Conservation (phyloP, 441 rosid species). For the Pelargonium australe region DNA sequence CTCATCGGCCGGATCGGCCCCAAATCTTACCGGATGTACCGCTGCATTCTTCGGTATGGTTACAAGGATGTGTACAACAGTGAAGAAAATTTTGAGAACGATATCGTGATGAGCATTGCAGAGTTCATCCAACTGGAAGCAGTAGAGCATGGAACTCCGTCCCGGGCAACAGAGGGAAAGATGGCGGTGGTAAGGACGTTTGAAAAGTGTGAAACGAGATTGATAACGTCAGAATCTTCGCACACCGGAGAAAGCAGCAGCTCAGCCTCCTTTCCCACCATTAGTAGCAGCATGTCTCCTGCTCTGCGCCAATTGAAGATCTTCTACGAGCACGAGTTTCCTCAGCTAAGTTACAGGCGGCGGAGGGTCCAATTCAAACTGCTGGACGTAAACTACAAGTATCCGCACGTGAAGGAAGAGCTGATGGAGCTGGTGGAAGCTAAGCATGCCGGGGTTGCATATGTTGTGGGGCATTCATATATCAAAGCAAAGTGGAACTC, state of each 20-base stretch:
- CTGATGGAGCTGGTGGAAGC: slow-evolving; percentile 68
- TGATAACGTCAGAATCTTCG: slow-evolving; percentile 48
- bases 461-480: slow-evolving; percentile 80
- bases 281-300: slow-evolving; percentile 61
- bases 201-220: slow-evolving; percentile 38
- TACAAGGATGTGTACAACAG: slow-evolving; percentile 83
- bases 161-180: slow-evolving; percentile 71
- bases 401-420: slow-evolving; percentile 71
- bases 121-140: slow-evolving; percentile 97
- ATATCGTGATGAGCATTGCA: slow-evolving; percentile 76
- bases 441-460: slow-evolving; percentile 81
- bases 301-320: slow-evolving; percentile 59
- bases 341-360: slow-evolving; percentile 36
- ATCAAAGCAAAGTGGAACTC: slow-evolving; percentile 73
- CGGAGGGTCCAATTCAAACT: slow-evolving; percentile 61
- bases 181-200: slow-evolving; percentile 85
- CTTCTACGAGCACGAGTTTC: slow-evolving; percentile 55
- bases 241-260: slow-evolving; percentile 26
- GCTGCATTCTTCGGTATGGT: slow-evolving; percentile 90
- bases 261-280: slow-evolving; percentile 18
- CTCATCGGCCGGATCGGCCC: slow-evolving; percentile 94
- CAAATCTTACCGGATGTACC: slow-evolving; percentile 82
- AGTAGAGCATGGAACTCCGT: slow-evolving; percentile 45
- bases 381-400: slow-evolving; percentile 49
- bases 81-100: slow-evolving; percentile 74